Percentiles rank a stretch among this genome's conserved stretches.
Evolutionary conservation across 495 filamentous ascomycete species (phyloP).

Genomic region (Xylaria sp.): DNA sequence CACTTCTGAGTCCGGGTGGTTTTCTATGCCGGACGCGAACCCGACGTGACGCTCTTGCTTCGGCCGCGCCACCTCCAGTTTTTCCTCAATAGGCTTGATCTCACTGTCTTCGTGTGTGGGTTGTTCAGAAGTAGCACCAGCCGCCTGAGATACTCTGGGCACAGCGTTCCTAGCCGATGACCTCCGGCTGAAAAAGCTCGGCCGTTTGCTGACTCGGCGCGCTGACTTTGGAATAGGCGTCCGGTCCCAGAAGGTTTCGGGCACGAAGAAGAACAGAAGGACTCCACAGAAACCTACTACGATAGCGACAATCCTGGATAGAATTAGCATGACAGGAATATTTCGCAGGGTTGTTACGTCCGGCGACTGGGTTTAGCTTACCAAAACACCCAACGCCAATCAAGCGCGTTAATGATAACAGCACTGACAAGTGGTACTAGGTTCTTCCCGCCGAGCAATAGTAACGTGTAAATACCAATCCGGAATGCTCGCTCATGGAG

Average conservation of each 20-base stretch:
- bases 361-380: constrained; percentile 45
- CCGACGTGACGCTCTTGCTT: constrained; percentile 55
- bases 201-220: constrained; percentile 38
- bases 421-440: constrained; percentile 88
- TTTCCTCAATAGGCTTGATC: constrained; percentile 23
- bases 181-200: constrained; percentile 49
- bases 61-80: constrained; percentile 16
- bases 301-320: constrained; percentile 78
- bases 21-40: constrained; percentile 54
- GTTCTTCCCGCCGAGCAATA: constrained; percentile 93
- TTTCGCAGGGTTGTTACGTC: too few species aligned
- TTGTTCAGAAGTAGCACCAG: constrained; percentile 23
- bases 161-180: constrained; percentile 44
- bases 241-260: constrained; percentile 96
- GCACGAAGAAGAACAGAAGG: constrained; percentile 88
- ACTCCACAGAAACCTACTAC: constrained; percentile 76
- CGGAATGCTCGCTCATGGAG: constrained; percentile 93
- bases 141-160: constrained; percentile 5
- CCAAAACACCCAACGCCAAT: constrained; percentile 96
- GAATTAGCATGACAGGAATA: constrained; percentile 6
- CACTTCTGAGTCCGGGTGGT: constrained; percentile 4
- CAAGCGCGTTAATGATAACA: constrained; percentile 75
- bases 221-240: constrained; percentile 68
- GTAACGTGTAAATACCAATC: constrained; percentile 91
- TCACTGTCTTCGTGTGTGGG: constrained; percentile 11